phyloP scores from a whole-genome alignment of 495 filamentous ascomycete species.

The Recurvomyces mirabilis region DNA sequence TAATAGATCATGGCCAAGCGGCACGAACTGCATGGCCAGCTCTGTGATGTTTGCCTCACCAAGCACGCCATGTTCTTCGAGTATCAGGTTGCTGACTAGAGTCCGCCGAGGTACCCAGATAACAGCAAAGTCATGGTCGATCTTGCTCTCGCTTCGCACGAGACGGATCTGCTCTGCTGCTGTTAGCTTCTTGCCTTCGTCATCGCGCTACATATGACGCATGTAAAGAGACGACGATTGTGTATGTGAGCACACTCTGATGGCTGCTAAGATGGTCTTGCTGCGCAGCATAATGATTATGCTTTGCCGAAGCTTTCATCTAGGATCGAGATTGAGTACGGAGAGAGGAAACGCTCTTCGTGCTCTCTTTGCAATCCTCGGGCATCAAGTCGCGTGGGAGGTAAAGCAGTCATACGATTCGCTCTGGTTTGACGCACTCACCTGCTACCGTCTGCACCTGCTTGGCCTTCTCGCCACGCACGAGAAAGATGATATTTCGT shows the following conservation, averaged over 20 bases:
- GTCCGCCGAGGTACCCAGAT: constrained; percentile 91
- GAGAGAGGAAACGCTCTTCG: too few species aligned
- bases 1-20: constrained; percentile 80
- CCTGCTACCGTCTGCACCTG: constrained; percentile 78
- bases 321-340: constrained; percentile 55
- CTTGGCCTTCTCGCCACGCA: constrained; percentile 72
- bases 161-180: constrained; percentile 71
- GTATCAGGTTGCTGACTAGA: constrained; percentile 75
- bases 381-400: not conserved
- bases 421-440: too few species aligned
- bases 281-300: not conserved
- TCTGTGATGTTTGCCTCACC: constrained; percentile 85
- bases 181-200: too few species aligned
- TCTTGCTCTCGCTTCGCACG: constrained; percentile 69
- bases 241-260: not conserved
- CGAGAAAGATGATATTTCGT: constrained; percentile 89
- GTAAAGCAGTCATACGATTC: constrained; percentile 2
- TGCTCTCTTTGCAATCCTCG: too few species aligned
- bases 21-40: constrained; percentile 77
- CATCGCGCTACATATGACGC: too few species aligned
- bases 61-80: constrained; percentile 87
- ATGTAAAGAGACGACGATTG: too few species aligned
- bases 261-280: not conserved
- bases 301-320: not conserved
- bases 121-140: constrained; percentile 87